Evolutionary conservation across 176 grass and related monocot genomes (phyloP), one percentile per base, ranked within the genome.

Genomic region (Saccharum officinarum): DNA sequence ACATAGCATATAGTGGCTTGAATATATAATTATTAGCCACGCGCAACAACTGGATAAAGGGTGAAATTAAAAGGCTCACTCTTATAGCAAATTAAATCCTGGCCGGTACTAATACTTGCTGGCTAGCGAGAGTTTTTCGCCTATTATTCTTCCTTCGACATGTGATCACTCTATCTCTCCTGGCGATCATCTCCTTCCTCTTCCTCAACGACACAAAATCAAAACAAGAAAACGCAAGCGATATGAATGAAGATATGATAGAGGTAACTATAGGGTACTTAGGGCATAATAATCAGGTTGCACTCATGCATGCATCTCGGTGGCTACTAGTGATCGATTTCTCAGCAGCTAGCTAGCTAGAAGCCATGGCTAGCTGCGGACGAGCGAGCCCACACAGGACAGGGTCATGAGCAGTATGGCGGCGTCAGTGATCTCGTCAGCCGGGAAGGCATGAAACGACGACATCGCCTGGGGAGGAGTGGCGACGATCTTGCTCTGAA

Each of bases 371-470:
- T 86, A 99, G 80, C 90, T 86, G 75, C 39, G 67, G 59, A 99
- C 67, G 33, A 94, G 75, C 13, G 26, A 92, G 75, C 17, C 92
- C 91, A 40, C 91, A 40, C 89, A 99, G 14, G 97, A 99, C 33
- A 99, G 75, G n/a, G 88, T 89, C 94, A 99, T 99, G 86, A 99
- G 83, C 75, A 99, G 80, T 74, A 99, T 86, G 44, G 97, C 97
- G 25, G 97, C 97, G 33, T 99, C 88, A 0, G 93, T 84, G 76
- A 89, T 92, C 85, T 99, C 97, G 11, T 99, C 94, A 23, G 89
- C 76, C 4, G 86, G 80, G 66, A 86, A 92, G 0, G 39, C 69
- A 0, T 80, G 85, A 45, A 70, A 52, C 52, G 31, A 55, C 65
- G 44, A 50, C 62, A 30, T n/a, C 6, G 54, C 33, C 0, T 77